phyloP scores from a whole-genome alignment of 164 flowering plant genomes.

The Piper longum region DNA sequence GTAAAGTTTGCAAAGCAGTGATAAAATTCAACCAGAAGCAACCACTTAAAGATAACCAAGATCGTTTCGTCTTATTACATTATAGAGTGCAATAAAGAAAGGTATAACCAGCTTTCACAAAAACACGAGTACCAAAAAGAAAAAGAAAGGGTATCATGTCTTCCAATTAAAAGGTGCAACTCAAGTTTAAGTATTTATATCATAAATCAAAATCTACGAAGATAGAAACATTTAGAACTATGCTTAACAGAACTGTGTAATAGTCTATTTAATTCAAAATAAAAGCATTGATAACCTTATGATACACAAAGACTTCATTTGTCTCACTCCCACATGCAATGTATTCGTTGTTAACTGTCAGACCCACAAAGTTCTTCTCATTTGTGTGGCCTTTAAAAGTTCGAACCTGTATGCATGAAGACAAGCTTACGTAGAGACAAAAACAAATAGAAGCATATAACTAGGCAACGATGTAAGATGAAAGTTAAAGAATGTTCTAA shows the following conservation, averaged over 20 bases:
- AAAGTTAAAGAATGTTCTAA: no score
- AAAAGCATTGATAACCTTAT: slow-evolving; percentile 47
- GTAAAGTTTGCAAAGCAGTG: no score
- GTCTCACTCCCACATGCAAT: slow-evolving; percentile 97
- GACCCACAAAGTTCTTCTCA: slow-evolving; percentile 95
- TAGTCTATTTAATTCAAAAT: not conserved
- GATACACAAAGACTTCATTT: slow-evolving; percentile 90
- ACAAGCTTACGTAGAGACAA: no score
- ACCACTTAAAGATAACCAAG: no score
- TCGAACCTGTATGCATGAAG: slow-evolving; percentile 38
- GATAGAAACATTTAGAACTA: not conserved
- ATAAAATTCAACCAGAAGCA: no score
- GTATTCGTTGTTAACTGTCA: slow-evolving; percentile 75
- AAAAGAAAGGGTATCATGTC: not conserved
- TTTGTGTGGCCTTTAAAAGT: slow-evolving; percentile 85
- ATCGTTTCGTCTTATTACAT: no score
- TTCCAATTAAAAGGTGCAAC: not conserved
- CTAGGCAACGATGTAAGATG: no score
- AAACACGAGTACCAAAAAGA: not conserved
- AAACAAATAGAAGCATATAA: not conserved
- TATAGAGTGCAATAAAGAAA: no score
- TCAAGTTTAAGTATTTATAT: no score
- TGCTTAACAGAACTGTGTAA: not conserved
- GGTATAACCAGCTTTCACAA: no score
- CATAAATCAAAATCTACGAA: not conserved